Conservation (phyloP, 1,139 yeast species). For the Yamadazyma triangularis region DNA sequence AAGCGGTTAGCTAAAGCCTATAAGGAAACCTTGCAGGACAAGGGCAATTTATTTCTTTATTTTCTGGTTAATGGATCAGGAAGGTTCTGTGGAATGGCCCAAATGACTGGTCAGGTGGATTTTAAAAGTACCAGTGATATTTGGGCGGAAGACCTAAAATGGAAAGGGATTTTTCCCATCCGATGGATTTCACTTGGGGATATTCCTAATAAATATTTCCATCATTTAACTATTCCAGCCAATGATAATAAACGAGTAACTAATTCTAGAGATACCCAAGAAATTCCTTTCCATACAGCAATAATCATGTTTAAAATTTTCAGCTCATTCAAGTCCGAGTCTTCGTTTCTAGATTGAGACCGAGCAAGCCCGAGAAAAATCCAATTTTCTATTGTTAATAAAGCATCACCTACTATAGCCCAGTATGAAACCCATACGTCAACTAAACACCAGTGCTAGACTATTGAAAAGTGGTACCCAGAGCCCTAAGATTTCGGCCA, state of each 20-base stretch:
- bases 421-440: too few relatives aligned
- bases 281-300: constrained; percentile 38
- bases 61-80: constrained; percentile 61
- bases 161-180: constrained; percentile 52
- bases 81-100: constrained; percentile 59
- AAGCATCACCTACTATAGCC: too few relatives aligned
- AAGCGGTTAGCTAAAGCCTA: constrained; percentile 37
- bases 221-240: constrained; percentile 37
- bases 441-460: too few relatives aligned
- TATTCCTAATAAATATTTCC: constrained; percentile 44
- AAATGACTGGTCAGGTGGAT: constrained; percentile 42
- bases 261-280: constrained; percentile 60
- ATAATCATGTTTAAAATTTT: too few relatives aligned
- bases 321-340: too few relatives aligned
- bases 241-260: constrained; percentile 53
- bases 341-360: neutral
- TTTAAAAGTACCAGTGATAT: constrained; percentile 33
- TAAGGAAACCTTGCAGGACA: constrained; percentile 5
- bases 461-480: too few relatives aligned
- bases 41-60: constrained; percentile 36
- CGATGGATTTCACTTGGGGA: constrained; percentile 51
- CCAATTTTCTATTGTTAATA: too few relatives aligned
- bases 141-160: constrained; percentile 52
- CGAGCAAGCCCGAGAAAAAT: too few relatives aligned
- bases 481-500: too few relatives aligned